Conservation (phyloP, 2,329 filamentous ascomycete genomes). For the Cyphellophora europaea region DNA sequence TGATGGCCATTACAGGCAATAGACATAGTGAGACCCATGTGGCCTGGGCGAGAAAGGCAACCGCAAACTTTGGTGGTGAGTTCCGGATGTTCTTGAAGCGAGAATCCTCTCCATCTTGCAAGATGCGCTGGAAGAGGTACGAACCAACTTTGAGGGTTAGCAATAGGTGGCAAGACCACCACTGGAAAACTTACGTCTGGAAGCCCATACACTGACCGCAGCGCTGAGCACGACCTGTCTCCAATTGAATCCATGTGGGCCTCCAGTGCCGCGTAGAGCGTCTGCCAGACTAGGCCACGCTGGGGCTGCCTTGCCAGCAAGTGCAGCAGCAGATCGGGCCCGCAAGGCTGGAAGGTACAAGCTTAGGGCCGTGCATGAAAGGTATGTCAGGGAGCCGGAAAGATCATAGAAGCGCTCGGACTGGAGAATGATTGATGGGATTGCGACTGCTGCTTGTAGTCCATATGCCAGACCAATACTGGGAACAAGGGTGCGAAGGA, state of each 20-base stretch:
- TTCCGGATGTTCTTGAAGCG: slow-evolving; percentile 47
- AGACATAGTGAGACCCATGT: slow-evolving; percentile 60
- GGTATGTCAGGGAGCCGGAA: slow-evolving; percentile 56
- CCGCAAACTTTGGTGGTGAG: slow-evolving; percentile 43
- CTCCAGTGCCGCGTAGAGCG: slow-evolving; percentile 33
- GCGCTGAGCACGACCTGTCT: slow-evolving; percentile 46
- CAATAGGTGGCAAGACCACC: neutral
- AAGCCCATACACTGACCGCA: slow-evolving; percentile 53
- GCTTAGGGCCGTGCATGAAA: slow-evolving; percentile 54
- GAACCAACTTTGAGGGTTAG: slow-evolving; percentile 43
- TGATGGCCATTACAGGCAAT: slow-evolving; percentile 55
- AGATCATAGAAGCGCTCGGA: slow-evolving; percentile 62
- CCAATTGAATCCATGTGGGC: slow-evolving; percentile 48
- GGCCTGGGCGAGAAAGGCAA: slow-evolving; percentile 52
- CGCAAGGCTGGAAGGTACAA: slow-evolving; percentile 53
- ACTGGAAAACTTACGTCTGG: slow-evolving; percentile 38
- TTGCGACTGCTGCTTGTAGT: slow-evolving; percentile 52
- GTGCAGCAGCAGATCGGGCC: slow-evolving; percentile 39
- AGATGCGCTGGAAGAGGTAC: slow-evolving; percentile 55
- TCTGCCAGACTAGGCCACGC: slow-evolving; percentile 38
- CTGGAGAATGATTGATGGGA: slow-evolving; percentile 51
- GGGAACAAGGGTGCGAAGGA: slow-evolving; percentile 54
- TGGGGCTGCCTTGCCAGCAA: slow-evolving; percentile 30
- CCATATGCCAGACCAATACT: slow-evolving; percentile 53
- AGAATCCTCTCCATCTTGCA: slow-evolving; percentile 50